Conservation (phyloP, 371 early-diverging fungal genomes). For the Mucor ambiguus region DNA sequence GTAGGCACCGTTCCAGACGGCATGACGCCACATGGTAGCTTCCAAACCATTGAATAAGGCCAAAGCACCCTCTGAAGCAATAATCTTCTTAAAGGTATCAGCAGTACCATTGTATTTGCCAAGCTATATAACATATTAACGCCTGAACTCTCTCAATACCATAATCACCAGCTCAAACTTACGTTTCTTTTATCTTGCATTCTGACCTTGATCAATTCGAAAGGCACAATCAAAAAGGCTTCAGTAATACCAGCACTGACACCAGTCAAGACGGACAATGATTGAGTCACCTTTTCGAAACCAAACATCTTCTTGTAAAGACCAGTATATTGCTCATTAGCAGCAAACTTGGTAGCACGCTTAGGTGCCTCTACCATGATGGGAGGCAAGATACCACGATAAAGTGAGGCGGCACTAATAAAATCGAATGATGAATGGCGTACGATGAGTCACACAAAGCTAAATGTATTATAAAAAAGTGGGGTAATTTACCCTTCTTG, state of each 20-base stretch:
- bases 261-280: constrained; percentile 87
- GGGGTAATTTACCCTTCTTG: constrained; percentile 79
- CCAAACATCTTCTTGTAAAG: constrained; percentile 73
- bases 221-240: constrained; percentile 89
- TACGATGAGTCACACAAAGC: constrained; percentile 14
- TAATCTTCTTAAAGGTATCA: constrained; percentile 77
- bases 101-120: constrained; percentile 78
- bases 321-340: constrained; percentile 87
- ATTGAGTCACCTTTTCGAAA: constrained; percentile 72
- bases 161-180: constrained; percentile 20
- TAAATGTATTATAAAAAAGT: constrained; percentile 8
- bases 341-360: constrained; percentile 95
- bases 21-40: constrained; percentile 95
- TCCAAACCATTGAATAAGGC: constrained; percentile 95
- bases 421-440: constrained; percentile 1
- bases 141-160: neutral
- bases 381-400: constrained; percentile 95
- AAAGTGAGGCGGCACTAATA: constrained; percentile 71
- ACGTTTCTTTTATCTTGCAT: constrained; percentile 85
- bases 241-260: constrained; percentile 94
- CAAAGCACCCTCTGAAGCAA: constrained; percentile 72
- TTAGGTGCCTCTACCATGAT: constrained; percentile 98
- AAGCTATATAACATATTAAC: constrained; percentile 37
- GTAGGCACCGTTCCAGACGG: constrained; percentile 92
- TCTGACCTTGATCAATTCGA: constrained; percentile 95